Evolutionary conservation across 176 grass and related monocot species (phyloP).

Genomic region (Carex littledalei): DNA sequence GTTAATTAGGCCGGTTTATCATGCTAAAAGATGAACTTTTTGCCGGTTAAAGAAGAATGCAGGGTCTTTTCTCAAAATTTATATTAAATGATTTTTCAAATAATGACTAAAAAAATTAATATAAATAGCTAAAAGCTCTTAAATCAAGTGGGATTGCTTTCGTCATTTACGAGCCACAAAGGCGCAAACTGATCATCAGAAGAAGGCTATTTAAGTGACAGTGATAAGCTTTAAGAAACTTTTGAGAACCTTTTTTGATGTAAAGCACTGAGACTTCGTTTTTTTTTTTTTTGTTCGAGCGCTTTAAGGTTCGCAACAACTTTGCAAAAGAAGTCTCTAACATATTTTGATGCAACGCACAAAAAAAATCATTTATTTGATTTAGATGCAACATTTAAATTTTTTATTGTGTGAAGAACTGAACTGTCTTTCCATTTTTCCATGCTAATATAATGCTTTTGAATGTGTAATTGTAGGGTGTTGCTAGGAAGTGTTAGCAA

Average conservation of each 20-base stretch:
- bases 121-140: neutral
- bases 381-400: neutral
- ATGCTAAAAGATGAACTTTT: neutral
- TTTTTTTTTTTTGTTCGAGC: neutral
- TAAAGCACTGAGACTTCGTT: neutral
- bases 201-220: neutral
- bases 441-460: neutral
- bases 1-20: neutral
- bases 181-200: neutral
- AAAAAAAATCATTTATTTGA: neutral
- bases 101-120: too few species aligned
- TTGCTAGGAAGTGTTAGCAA: constrained; percentile 70
- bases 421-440: neutral
- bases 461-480: constrained; percentile 31
- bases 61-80: neutral
- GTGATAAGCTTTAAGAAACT: neutral
- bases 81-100: neutral
- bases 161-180: neutral
- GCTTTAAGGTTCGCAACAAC: neutral
- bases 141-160: neutral
- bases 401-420: neutral
- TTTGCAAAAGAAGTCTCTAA: neutral
- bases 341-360: neutral
- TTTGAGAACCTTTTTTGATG: neutral
- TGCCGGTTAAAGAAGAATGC: neutral